Evolutionary conservation across 495 filamentous ascomycete genomes (phyloP).

Genomic region (Aeminium ludgeri): DNA sequence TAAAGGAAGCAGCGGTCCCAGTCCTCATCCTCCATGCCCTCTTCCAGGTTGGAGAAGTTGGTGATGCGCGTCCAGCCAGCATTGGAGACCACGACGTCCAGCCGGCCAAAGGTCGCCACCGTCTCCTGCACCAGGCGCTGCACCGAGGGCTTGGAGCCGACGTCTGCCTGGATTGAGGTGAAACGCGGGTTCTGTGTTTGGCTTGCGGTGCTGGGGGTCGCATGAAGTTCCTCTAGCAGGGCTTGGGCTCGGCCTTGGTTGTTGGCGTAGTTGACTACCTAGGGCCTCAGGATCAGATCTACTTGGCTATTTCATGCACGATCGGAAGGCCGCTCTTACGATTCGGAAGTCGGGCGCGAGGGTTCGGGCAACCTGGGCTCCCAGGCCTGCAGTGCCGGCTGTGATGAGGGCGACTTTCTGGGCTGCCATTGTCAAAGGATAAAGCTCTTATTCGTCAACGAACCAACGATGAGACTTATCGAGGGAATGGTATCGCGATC

Average conservation of each 20-base stretch:
- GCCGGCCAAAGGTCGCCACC: conserved; percentile 28
- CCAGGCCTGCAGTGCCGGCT: conserved; percentile 39
- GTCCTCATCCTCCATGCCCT: conserved; percentile 38
- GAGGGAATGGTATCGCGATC: no score
- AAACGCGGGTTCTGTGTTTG: conserved; percentile 20
- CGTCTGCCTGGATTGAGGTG: conserved; percentile 32
- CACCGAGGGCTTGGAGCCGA: conserved; percentile 29
- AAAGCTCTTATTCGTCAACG: background rate
- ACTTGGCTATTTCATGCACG: background rate
- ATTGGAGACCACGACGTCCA: conserved; percentile 41
- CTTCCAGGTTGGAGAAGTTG: conserved; percentile 34
- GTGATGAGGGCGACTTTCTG: conserved; percentile 38
- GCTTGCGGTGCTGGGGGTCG: conserved; percentile 15
- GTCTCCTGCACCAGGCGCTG: conserved; percentile 29
- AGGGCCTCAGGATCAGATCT: no score
- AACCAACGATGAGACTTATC: no score
- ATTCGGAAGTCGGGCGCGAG: conserved; percentile 34
- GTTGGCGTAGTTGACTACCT: conserved; percentile 37
- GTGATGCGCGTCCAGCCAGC: conserved; percentile 39
- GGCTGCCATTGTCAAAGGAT: conserved; percentile 16
- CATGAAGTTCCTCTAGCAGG: conserved; percentile 30
- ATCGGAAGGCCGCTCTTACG: conserved; percentile 11
- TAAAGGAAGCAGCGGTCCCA: conserved; percentile 40
- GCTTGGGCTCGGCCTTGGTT: conserved; percentile 28
- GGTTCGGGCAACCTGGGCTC: conserved; percentile 34